These are phyloP conservation scores for Bipolaris bicolor DNA, from an alignment of 2,329 filamentous ascomycete genomes.

Conservation along the genomic window DNA sequence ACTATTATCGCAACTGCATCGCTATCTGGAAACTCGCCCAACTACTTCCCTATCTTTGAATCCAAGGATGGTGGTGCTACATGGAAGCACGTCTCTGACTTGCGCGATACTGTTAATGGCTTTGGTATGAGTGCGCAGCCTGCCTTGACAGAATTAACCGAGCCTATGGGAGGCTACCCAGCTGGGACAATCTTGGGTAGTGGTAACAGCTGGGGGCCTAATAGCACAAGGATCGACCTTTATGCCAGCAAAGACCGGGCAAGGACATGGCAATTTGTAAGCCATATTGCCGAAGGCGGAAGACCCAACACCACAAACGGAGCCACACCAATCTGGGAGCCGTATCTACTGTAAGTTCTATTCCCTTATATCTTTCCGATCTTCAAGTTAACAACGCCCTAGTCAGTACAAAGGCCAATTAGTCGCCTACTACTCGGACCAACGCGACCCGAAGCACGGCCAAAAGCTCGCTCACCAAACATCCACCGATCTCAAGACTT, in stretches of 20 bases:
- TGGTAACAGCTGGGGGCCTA: conserved; percentile 58
- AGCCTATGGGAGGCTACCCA: conserved; percentile 23
- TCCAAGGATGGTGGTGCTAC: conserved; percentile 54
- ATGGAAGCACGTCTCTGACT: conserved; percentile 66
- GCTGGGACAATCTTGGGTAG: conserved; percentile 47
- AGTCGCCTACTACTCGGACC: conserved; percentile 34
- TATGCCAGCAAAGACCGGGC: conserved; percentile 30
- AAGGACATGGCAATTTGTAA: conserved; percentile 31
- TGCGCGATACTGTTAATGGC: conserved; percentile 67
- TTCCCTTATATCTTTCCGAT: neutral
- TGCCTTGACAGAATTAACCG: conserved; percentile 17
- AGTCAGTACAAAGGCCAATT: conserved; percentile 28
- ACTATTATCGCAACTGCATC: conserved; percentile 29
- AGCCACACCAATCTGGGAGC: conserved; percentile 34
- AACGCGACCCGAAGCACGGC: conserved; percentile 31
- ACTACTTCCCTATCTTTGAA: conserved; percentile 50
- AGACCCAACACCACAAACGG: conserved; percentile 18
- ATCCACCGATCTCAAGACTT: conserved; percentile 27
- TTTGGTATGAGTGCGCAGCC: conserved; percentile 64
- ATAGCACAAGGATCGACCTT: conserved; percentile 36
- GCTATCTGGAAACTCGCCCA: conserved; percentile 17
- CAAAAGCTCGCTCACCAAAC: conserved; percentile 37
- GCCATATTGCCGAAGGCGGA: conserved; percentile 27
- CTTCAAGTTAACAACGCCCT: neutral
- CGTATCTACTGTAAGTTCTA: conserved; percentile 25